phyloP scores from a whole-genome alignment of 441 rosid species.

The Populus hybrid region DNA sequence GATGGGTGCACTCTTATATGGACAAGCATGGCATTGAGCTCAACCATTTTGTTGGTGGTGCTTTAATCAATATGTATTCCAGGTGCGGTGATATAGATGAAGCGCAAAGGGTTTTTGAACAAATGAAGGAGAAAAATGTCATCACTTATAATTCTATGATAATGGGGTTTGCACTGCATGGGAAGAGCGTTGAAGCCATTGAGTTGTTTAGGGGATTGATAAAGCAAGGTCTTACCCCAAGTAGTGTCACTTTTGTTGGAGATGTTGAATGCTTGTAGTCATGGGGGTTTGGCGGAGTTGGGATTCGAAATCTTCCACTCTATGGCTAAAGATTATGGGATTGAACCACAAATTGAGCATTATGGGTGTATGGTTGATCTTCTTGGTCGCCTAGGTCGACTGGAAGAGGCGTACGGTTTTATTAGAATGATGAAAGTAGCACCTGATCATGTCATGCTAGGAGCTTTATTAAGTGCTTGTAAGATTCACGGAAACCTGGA shows the following conservation, averaged over 20 bases:
- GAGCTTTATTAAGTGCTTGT: conserved; percentile 75
- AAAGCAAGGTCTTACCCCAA: conserved; percentile 48
- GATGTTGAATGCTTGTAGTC: conserved; percentile 79
- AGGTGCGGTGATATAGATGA: conserved; percentile 69
- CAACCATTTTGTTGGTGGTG: conserved; percentile 64
- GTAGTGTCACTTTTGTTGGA: conserved; percentile 67
- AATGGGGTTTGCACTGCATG: conserved; percentile 72
- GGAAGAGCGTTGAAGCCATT: conserved; percentile 50
- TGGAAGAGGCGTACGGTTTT: conserved; percentile 52
- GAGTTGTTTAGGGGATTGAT: conserved; percentile 61
- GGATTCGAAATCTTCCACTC: conserved; percentile 50
- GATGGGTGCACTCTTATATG: conserved; percentile 42
- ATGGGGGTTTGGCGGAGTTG: conserved; percentile 63
- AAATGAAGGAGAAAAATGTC: conserved; percentile 52
- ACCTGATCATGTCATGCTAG: conserved; percentile 76
- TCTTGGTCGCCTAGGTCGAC: conserved; percentile 77
- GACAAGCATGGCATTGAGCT: conserved; percentile 33
- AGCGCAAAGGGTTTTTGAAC: conserved; percentile 52
- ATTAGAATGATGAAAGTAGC: conserved; percentile 41
- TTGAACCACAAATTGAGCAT: conserved; percentile 72
- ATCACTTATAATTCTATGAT: conserved; percentile 79
- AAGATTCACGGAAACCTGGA: conserved; percentile 59
- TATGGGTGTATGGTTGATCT: conserved; percentile 78
- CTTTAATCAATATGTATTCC: conserved; percentile 74
- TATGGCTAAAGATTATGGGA: conserved; percentile 43